Conservation (phyloP, 139 green algal genomes). For the Ettlia oleoabundans region DNA sequence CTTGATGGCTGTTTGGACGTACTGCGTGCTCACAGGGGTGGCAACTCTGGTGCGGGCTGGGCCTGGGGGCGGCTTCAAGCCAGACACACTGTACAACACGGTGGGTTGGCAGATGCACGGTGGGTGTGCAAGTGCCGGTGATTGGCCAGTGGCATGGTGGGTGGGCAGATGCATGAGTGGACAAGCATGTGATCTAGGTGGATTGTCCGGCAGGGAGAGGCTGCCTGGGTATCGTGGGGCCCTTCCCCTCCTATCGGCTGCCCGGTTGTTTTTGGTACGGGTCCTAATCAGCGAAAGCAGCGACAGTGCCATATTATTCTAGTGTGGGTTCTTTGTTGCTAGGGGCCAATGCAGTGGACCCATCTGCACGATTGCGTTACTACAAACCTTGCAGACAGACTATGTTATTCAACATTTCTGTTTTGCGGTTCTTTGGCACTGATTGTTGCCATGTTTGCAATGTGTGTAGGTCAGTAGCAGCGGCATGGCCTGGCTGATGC, state of each 20-base stretch:
- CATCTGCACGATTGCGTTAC: not conserved
- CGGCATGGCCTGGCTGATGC: conserved; percentile 70
- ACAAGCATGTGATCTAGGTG: too few relatives aligned
- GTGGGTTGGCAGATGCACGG: conserved; percentile 46
- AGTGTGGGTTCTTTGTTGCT: too few relatives aligned
- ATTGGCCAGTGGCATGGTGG: too few relatives aligned
- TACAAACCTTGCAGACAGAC: not conserved
- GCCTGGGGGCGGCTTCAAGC: conserved; percentile 59
- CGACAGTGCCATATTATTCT: too few relatives aligned
- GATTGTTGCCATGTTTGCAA: not conserved
- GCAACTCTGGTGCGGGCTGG: conserved; percentile 31
- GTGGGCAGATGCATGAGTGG: too few relatives aligned
- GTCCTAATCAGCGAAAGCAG: too few relatives aligned
- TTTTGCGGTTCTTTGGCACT: not conserved
- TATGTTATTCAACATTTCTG: not conserved
- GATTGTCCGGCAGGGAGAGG: too few relatives aligned
- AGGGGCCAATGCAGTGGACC: too few relatives aligned
- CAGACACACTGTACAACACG: conserved; percentile 74
- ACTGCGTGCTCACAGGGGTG: conserved; percentile 73
- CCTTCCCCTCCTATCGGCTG: too few relatives aligned
- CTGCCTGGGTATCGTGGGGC: too few relatives aligned
- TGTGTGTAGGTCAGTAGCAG: conserved; percentile 19
- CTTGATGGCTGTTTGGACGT: conserved; percentile 86
- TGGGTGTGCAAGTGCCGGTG: not conserved
- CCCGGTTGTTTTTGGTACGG: too few relatives aligned